phyloP scores from a whole-genome alignment of 1,284 basidiomycete genomes.

The Cutaneotrichosporon sp. region DNA sequence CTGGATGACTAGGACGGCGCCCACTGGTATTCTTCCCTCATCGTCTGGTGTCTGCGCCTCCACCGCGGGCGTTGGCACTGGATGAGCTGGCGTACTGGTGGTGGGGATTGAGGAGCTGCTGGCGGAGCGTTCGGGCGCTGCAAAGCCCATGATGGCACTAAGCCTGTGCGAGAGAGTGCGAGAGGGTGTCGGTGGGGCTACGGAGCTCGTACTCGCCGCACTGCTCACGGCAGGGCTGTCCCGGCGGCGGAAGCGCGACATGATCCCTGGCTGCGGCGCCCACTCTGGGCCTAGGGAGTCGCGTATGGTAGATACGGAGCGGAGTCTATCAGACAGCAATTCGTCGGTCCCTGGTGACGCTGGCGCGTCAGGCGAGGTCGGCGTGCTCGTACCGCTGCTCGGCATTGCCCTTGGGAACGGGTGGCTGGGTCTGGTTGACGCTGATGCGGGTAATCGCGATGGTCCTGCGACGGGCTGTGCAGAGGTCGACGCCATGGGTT shows the following conservation, averaged over 20 bases:
- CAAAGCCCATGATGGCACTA: constrained; percentile 23
- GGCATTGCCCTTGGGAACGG: not conserved
- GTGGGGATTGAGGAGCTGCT: not conserved
- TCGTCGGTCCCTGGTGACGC: constrained; percentile 25
- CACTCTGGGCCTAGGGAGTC: constrained; percentile 29
- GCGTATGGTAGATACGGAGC: constrained; percentile 29
- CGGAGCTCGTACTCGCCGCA: constrained; percentile 1
- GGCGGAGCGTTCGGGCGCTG: constrained; percentile 1
- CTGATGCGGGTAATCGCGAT: too few species aligned
- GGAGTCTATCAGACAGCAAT: constrained; percentile 28
- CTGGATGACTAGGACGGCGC: constrained; percentile 46
- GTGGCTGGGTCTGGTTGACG: too few species aligned
- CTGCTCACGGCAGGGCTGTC: constrained; percentile 3
- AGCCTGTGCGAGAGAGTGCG: constrained; percentile 12
- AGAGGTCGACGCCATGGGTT: not conserved
- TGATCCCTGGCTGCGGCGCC: constrained; percentile 13
- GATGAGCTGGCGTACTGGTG: not conserved
- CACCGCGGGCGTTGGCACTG: not conserved
- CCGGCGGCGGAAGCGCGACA: constrained; percentile 20
- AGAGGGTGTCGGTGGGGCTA: not conserved
- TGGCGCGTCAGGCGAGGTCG: not conserved
- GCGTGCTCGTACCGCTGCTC: not conserved
- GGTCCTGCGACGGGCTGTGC: not conserved
- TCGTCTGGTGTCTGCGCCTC: constrained; percentile 10
- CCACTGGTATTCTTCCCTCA: constrained; percentile 24